Base-by-base conservation (phyloP, 352 stramenopile genomes). In the Pythium utonaiense region DNA sequence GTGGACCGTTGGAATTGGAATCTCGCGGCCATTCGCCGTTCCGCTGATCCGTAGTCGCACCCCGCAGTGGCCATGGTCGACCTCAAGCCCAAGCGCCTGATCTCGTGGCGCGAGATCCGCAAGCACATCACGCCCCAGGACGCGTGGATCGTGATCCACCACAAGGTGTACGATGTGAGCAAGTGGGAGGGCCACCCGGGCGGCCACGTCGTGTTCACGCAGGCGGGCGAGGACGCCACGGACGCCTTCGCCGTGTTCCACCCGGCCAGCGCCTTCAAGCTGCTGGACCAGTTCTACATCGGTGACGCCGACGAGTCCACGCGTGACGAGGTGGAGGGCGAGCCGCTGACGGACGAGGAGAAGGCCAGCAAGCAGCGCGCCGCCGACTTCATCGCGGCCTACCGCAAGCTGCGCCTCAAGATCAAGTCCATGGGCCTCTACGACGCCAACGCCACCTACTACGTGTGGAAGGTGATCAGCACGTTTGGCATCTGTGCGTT, bases 211-310 rank as follows among this genome's bases (percentile, higher is more conserved):
- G 97, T 99, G 72, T 98, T 98, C 66, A 99, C 96, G 25, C 93
- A 99, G 69, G 96, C 96, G 1, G 97, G 97, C 36, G 94, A 98
- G 66, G 97, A 99, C 71, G 97, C 96, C 67, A 99, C 97, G 4
- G 97, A 99, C 71, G 97, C 98, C 30, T 99, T 99, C 72, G 94
- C 95, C 14, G 95, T 98, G 42, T 99, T 99, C 70, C 97, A 99
- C 74, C 94, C 96, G 16, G 76, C 89, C 14, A 93, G 86, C 56
- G 97, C 96, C 17, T 93, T 96, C 69, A 93, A 93, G 61, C 73
- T 97, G 53, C 84, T 99, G 58, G 96, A 99, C 65, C 87, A 97
- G 54, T 99, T 98, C 68, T 97, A 97, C 82, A 98, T 99, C 58
- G 97, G 97, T 25, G 93, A 98, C 34, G 75, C 98, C 14, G 96